Base-by-base conservation (phyloP, 2,329 filamentous ascomycete species). In the Periconia digitata region DNA sequence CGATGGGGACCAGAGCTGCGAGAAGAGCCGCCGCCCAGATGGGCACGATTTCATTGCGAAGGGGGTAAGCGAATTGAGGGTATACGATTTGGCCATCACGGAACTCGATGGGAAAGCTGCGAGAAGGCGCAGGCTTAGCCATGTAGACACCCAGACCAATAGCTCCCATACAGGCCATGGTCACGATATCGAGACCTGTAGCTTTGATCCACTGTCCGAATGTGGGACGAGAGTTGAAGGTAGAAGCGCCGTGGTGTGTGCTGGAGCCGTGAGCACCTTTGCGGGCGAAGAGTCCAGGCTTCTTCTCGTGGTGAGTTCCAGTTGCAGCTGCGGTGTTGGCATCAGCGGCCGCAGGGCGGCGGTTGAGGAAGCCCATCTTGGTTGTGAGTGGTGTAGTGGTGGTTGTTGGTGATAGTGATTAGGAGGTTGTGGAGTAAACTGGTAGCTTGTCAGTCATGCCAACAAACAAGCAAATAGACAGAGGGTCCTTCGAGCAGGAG, bases 171-270 rank as follows among this genome's bases (percentile, higher is more conserved):
- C 74, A 66, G 8, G 75, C 72, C 84, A 89, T 89, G 24, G 85
- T 87, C 17, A 86, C 43, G 44, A 89, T 79, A 60, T 89, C 86
- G 12, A 87, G 70, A 77, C 81, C 85, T 4, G 84, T 86, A 8
- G 76, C 75, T 67, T 85, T 87, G 54, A 88, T 66, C 86, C 86
- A 89, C 63, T 86, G 83, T 3, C 85, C 84, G 55, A 89, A 86
- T 2, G 73, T 79, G 2, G 85, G 85, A 13, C 64, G 60, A 20
- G 58, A 60, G 53, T 71, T 71, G 54, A 56, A 63, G 5, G 61
- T 46, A 3, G 49, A 40, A 4, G 55, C 43, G 38, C 54, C 59
- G 38, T 51, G 51, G 41, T 56, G 49, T n/a, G 44, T 50, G 36
- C 57, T 38, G 39, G 52, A 24, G 37, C 44, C 12, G 32, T 45